A percentile compares a stretch with the other conserved stretches of the same genome.
Evolutionary conservation across 257 asterid species (phyloP).

Genomic region (Agastache rugosa): DNA sequence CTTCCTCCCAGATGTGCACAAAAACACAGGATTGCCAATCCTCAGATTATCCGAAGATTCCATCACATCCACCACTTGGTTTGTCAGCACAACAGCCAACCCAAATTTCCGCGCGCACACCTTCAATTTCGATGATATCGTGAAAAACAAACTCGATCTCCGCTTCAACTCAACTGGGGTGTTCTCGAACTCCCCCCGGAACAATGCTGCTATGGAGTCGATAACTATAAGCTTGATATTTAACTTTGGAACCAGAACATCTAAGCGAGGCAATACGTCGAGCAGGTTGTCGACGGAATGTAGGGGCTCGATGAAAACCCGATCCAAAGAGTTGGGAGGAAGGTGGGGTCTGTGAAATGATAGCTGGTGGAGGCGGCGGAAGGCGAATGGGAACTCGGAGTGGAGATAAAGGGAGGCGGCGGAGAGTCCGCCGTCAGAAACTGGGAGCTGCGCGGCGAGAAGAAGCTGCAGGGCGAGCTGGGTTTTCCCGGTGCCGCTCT

Average conservation of each 20-base stretch:
- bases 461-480: conserved; percentile 91
- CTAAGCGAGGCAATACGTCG: conserved; percentile 79
- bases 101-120: conserved; percentile 63
- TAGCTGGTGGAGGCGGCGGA: conserved; percentile 81
- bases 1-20: conserved; percentile 77
- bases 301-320: conserved; percentile 64
- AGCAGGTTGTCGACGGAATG: conserved; percentile 82
- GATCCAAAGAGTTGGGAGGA: conserved; percentile 52
- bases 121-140: conserved; percentile 73
- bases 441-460: conserved; percentile 80
- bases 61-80: conserved; percentile 85
- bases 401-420: conserved; percentile 82
- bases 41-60: conserved; percentile 53
- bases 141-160: conserved; percentile 69
- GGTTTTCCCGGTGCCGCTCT: conserved; percentile 93
- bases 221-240: conserved; percentile 71
- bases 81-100: conserved; percentile 79
- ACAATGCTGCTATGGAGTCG: conserved; percentile 86
- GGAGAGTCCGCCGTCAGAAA: conserved; percentile 75
- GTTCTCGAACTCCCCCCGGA: conserved; percentile 79
- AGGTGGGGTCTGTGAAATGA: conserved; percentile 47
- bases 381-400: conserved; percentile 86
- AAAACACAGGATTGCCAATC: conserved; percentile 59
- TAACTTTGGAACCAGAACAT: conserved; percentile 45
- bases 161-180: conserved; percentile 66